Base-by-base conservation (phyloP, 2,329 filamentous ascomycete species). In the Hypoxylon sp. region DNA sequence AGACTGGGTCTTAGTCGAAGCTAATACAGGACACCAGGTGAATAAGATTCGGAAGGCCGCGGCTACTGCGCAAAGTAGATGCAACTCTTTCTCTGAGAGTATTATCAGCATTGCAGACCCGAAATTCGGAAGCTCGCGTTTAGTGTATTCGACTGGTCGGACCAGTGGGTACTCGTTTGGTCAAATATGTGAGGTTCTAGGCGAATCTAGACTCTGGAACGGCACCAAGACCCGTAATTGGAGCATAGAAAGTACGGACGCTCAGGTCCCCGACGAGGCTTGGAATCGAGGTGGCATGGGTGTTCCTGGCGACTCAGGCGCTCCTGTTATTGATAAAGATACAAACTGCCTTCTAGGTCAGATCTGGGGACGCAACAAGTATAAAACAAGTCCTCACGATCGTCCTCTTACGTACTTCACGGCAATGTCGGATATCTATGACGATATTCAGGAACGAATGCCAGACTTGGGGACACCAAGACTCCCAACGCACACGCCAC, bases 1-100 rank as follows among this genome's bases (percentile, higher is more conserved):
- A 5, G 66, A 69, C 25, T 69, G 66, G 66, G 66, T 66, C 14
- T 43, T 69, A 36, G 50, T 65, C 13, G 59, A 69, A 51, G 46
- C 58, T 7, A 45, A 9, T 6, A 43, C 21, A 7, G 36, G 30
- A 17, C 32, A 23, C 1, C 59, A 56, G 19, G 49, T 63, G 32
- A 69, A 69, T 32, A 59, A 43, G 34, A 55, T 69, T 6, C 57
- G 66, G 19, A 34, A 62, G n/a, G 48, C 48, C 17, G 41, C 43
- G 23, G 30, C 43, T n/a, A n/a, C 38, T 43, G 4, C 32, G 13
- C 25, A 3, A 19, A 45, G 46, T 11, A 38, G 48, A 14, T 59
- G 58, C n/a, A 38, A 56, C 25, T 60, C 53, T 19, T 69, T 69
- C 59, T 49, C 38, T 1, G 10, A 28, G 11, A 34, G n/a, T 1